A percentile compares a stretch with the other conserved stretches of the same genome.
Conservation (phyloP, 768 basidiomycete species). For the Phlebiopsis flavidoalba region DNA sequence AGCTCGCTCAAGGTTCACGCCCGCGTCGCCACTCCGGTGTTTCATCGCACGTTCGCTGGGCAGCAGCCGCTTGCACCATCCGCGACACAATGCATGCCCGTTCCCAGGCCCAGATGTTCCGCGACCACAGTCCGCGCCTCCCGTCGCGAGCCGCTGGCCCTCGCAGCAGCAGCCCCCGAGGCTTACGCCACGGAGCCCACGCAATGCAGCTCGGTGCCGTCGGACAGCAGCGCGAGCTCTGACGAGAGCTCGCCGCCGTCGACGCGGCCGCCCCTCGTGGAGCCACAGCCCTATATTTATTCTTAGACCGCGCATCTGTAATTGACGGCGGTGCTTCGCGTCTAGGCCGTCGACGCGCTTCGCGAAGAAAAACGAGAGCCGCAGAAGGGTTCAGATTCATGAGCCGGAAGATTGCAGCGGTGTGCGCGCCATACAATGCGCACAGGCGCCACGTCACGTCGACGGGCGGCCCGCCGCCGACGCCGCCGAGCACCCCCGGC, state of each 20-base stretch:
- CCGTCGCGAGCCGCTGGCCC: neutral
- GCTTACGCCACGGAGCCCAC: neutral
- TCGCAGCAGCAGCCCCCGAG: neutral
- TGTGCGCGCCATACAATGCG: neutral
- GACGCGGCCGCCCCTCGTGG: neutral
- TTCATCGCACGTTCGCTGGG: neutral
- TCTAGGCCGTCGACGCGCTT: neutral
- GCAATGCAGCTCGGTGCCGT: neutral
- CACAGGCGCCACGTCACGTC: neutral
- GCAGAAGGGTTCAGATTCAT: neutral
- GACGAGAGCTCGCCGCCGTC: constrained; percentile 1
- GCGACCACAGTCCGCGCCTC: constrained; percentile 1
- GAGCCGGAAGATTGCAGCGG: neutral
- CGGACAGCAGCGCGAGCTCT: neutral
- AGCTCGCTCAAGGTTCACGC: neutral
- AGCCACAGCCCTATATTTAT: neutral
- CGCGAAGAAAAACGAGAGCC: neutral
- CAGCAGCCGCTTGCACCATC: neutral
- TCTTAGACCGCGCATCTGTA: neutral
- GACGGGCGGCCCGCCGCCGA: too few relatives aligned
- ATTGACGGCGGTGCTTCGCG: neutral
- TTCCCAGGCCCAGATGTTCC: neutral
- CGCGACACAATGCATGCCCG: neutral
- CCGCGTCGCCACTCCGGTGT: neutral
- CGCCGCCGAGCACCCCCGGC: constrained; percentile 25